phyloP scores from a whole-genome alignment of 2,329 filamentous ascomycete genomes.

The Berkeleyomyces basicola region DNA sequence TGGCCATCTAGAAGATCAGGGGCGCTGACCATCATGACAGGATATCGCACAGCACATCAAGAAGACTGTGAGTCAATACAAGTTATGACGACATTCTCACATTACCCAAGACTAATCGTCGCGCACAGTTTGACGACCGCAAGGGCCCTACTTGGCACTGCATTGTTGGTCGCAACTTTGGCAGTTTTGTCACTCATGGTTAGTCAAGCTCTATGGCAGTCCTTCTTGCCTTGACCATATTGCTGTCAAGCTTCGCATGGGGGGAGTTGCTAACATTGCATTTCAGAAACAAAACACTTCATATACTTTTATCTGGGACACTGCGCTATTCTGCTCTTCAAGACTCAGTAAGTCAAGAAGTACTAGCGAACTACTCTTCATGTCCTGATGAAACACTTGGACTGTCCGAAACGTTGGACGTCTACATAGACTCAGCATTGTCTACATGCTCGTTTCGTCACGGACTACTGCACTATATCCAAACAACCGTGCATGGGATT shows the following conservation, averaged over 20 bases:
- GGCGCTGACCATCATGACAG: slow-evolving; percentile 27
- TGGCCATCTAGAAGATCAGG: too few species aligned
- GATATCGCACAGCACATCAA: slow-evolving; percentile 95
- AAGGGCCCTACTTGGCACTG: slow-evolving; percentile 99
- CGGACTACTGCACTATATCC: too few species aligned
- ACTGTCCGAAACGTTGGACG: neutral
- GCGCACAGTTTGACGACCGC: slow-evolving; percentile 70
- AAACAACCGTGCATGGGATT: too few species aligned
- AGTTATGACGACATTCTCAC: neutral
- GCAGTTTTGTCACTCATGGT: slow-evolving; percentile 98
- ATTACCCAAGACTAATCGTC: neutral
- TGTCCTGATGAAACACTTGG: neutral
- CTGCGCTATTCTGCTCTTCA: slow-evolving; percentile 96
- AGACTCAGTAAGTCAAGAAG: slow-evolving; percentile 61
- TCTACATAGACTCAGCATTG: neutral
- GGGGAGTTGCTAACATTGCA: neutral
- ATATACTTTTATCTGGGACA: slow-evolving; percentile 99
- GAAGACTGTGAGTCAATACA: slow-evolving; percentile 49
- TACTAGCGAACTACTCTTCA: neutral
- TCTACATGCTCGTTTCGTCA: neutral
- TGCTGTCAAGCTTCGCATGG: too few species aligned
- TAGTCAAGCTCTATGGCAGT: slow-evolving; percentile 21
- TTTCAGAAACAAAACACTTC: slow-evolving; percentile 92
- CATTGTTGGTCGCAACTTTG: slow-evolving; percentile 96
- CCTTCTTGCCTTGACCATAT: too few species aligned